A percentile compares a stretch with the other conserved stretches of the same genome.
phyloP scores from a whole-genome alignment of 441 rosid genomes.

The Gossypium schwendimanii region DNA sequence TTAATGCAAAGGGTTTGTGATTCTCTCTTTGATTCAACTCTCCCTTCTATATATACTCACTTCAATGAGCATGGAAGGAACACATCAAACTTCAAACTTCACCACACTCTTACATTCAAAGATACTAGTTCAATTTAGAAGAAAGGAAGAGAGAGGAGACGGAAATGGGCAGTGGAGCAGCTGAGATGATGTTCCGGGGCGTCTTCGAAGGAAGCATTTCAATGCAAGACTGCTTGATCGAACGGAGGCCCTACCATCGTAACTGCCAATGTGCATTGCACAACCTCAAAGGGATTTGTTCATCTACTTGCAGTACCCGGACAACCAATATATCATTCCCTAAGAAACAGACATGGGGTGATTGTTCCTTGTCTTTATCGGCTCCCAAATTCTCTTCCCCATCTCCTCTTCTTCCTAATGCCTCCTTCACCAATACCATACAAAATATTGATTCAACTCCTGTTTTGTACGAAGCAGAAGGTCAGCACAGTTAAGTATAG shows the following conservation, averaged over 20 bases:
- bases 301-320: background rate
- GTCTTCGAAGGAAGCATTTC: slow-evolving; percentile 6
- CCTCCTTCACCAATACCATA: background rate
- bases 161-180: too few relatives aligned
- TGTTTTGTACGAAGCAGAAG: too few relatives aligned
- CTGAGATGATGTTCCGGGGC: too few relatives aligned
- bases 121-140: background rate
- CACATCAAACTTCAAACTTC: too few relatives aligned
- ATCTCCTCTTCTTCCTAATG: slow-evolving; percentile 1
- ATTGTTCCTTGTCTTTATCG: slow-evolving; percentile 10
- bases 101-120: background rate
- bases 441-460: background rate
- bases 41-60: too few relatives aligned
- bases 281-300: background rate
- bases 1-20: background rate
- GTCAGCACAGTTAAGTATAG: too few relatives aligned
- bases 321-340: slow-evolving; percentile 20
- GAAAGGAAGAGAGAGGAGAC: background rate
- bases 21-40: background rate
- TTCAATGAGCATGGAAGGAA: too few relatives aligned
- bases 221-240: too few relatives aligned
- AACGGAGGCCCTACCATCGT: too few relatives aligned
- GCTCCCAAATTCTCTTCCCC: slow-evolving; percentile 16
- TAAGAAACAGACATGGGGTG: slow-evolving; percentile 11
- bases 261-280: background rate